These are phyloP conservation scores for Salix arbutifolia DNA, from an alignment of 345 rosid species.

Conservation along the genomic window DNA sequence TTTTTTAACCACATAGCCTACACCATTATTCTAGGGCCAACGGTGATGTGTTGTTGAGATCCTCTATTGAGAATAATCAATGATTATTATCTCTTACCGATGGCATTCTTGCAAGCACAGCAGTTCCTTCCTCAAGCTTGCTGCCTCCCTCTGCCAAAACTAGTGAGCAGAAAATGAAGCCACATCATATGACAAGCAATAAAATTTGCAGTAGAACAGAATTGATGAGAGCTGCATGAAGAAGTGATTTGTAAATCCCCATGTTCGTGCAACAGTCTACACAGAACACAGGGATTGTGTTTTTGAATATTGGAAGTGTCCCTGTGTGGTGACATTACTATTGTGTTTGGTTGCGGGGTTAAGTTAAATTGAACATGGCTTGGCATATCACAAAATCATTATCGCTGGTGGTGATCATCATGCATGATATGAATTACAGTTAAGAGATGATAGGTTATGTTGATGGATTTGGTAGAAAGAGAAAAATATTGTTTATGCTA, in stretches of 20 bases:
- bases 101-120: slow-evolving; percentile 63
- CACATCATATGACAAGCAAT: background rate
- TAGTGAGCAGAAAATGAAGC: slow-evolving; percentile 19
- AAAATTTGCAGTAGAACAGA: background rate
- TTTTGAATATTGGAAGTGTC: background rate
- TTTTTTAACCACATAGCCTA: background rate
- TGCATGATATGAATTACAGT: background rate
- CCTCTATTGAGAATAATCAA: background rate
- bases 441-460: background rate
- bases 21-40: background rate
- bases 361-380: background rate
- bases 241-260: background rate
- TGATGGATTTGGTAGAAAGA: too few species aligned
- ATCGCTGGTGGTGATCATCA: background rate
- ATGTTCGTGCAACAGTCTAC: background rate
- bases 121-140: slow-evolving; percentile 61
- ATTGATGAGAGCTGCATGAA: background rate
- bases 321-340: background rate
- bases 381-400: background rate
- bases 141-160: slow-evolving; percentile 82
- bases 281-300: background rate
- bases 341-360: background rate
- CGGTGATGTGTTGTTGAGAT: background rate
- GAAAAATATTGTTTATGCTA: too few species aligned
- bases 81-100: slow-evolving; percentile 36